Evolutionary conservation across 495 filamentous ascomycete species (phyloP).

Genomic region (Penicillium egyptiacum): DNA sequence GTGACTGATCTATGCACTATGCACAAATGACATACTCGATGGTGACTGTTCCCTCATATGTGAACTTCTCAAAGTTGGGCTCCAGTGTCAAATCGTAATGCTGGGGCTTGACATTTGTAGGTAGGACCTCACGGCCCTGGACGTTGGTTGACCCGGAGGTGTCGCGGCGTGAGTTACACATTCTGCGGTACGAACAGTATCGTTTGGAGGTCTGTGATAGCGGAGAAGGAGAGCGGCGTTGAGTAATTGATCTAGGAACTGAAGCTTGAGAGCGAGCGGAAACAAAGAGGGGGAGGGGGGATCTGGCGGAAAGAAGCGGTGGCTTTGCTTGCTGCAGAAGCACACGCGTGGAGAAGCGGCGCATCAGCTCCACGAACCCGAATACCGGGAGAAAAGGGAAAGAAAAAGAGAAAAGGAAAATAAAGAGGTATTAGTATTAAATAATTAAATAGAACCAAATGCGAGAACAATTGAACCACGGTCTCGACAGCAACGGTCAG

Average conservation of each 20-base stretch:
- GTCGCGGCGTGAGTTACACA: slow-evolving; percentile 48
- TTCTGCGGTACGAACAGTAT: slow-evolving; percentile 53
- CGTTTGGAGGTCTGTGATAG: slow-evolving; percentile 43
- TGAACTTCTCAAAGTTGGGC: slow-evolving; percentile 63
- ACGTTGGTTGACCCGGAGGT: slow-evolving; percentile 52
- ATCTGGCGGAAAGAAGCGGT: slow-evolving; percentile 42
- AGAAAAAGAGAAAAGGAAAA: slow-evolving; percentile 11
- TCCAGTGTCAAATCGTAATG: slow-evolving; percentile 69
- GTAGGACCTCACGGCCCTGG: slow-evolving; percentile 62
- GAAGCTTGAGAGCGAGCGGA: slow-evolving; percentile 27
- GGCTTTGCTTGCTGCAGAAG: slow-evolving; percentile 42
- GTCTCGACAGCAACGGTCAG: slow-evolving; percentile 22
- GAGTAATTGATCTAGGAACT: slow-evolving; percentile 21
- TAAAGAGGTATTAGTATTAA: slow-evolving; percentile 16
- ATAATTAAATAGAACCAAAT: slow-evolving; percentile 19
- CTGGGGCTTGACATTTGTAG: slow-evolving; percentile 65
- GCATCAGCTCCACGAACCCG: slow-evolving; percentile 34
- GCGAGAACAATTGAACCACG: slow-evolving; percentile 18
- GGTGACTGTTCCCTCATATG: slow-evolving; percentile 61
- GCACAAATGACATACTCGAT: slow-evolving; percentile 53
- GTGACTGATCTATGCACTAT: slow-evolving; percentile 1
- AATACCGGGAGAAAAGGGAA: slow-evolving; percentile 10
- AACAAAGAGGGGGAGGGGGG: slow-evolving; percentile 36
- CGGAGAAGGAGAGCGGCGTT: slow-evolving; percentile 25
- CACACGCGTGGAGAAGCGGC: slow-evolving; percentile 42